phyloP scores from a whole-genome alignment of 2,329 filamentous ascomycete genomes.

The Xylaria polymorpha region DNA sequence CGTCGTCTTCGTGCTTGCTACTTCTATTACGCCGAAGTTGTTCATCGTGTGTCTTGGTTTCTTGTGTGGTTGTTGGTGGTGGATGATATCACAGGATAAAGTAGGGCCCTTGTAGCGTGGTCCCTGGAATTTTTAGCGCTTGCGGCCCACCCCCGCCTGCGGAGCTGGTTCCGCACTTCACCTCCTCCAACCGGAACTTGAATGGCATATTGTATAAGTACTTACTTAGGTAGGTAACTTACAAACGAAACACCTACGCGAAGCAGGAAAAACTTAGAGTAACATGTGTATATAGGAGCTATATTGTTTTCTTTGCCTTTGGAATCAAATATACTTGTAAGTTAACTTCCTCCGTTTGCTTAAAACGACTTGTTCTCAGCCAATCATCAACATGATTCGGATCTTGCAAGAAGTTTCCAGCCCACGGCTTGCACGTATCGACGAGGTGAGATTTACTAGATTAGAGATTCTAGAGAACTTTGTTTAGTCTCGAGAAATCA shows the following conservation, averaged over 20 bases:
- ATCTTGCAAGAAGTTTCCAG: no score
- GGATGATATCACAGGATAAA: slow-evolving; percentile 1
- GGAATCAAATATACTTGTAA: no score
- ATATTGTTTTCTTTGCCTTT: no score
- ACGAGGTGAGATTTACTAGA: not conserved
- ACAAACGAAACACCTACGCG: no score
- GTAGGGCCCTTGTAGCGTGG: not conserved
- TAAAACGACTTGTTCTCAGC: no score
- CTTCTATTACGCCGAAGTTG: slow-evolving; percentile 83
- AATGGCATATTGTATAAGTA: not conserved
- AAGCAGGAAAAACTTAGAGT: no score
- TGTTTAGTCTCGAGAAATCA: not conserved
- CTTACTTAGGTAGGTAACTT: no score
- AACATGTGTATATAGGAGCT: no score
- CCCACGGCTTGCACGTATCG: not conserved
- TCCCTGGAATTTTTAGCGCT: slow-evolving; percentile 17
- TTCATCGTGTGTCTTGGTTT: slow-evolving; percentile 58
- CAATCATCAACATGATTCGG: no score
- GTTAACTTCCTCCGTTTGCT: no score
- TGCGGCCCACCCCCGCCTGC: not conserved
- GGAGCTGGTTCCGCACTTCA: slow-evolving; percentile 18
- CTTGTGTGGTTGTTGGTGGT: not conserved
- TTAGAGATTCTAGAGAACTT: not conserved
- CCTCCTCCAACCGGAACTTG: not conserved
- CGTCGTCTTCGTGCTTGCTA: slow-evolving; percentile 76